Evolutionary conservation across 2,329 filamentous ascomycete species (phyloP).

Genomic region (Exophiala sideris): DNA sequence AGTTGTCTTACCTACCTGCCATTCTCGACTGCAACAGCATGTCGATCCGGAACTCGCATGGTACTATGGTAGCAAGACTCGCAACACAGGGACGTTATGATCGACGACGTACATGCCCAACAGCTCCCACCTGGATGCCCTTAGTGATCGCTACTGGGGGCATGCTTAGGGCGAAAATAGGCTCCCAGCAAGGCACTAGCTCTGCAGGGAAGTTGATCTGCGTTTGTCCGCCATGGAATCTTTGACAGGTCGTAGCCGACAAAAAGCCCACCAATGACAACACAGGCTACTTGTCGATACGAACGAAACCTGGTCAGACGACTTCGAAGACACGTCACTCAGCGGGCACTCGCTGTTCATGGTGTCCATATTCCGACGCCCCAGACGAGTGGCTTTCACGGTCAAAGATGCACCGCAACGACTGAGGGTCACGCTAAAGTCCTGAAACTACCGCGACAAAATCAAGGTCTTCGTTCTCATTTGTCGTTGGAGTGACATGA

Average conservation of each 20-base stretch:
- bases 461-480: too few relatives aligned
- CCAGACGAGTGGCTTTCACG: too few relatives aligned
- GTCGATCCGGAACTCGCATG: too few relatives aligned
- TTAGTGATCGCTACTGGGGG: conserved; percentile 4
- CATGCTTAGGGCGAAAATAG: conserved; percentile 1
- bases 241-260: neutral
- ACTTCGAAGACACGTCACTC: neutral
- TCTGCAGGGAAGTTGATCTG: conserved; percentile 11
- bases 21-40: too few relatives aligned
- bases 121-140: neutral
- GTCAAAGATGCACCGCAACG: too few relatives aligned
- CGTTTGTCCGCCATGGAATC: neutral
- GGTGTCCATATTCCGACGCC: neutral
- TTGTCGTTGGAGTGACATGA: too few relatives aligned
- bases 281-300: neutral
- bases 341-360: neutral
- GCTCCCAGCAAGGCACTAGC: neutral
- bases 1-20: too few relatives aligned
- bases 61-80: too few relatives aligned
- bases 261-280: neutral
- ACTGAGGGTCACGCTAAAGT: too few relatives aligned
- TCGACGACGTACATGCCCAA: too few relatives aligned
- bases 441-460: too few relatives aligned
- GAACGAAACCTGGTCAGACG: neutral
- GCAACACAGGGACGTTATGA: too few relatives aligned